Base-by-base conservation (phyloP, 1,284 basidiomycete genomes). In the Malassezia equina region DNA sequence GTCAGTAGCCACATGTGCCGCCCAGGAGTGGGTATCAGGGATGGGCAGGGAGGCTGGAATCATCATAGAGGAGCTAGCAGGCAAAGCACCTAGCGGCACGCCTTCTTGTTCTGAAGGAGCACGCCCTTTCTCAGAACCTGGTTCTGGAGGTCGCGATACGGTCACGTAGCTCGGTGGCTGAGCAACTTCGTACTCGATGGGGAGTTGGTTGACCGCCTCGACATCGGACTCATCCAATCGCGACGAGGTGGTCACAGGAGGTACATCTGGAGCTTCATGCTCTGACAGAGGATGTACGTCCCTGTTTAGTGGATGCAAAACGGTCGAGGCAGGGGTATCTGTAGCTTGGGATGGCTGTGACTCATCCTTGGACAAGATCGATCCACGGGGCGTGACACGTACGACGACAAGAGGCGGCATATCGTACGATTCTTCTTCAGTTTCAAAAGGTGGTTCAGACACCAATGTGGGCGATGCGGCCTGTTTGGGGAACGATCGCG, bases 1-100 rank as follows among this genome's bases (percentile, higher is more conserved):
- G 46, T 57, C 55, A 1, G 55, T 57, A 13, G 55, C 49, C 25
- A 57, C 24, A 24, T 57, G 55, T 15, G 53, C 53, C 17, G 40
- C 24, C 27, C 36, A 36, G 2, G 46, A 13, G 15, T 19, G 21
- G 23, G 46, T 25, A 36, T 48, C 41, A 21, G 23, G 24, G 24
- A 13, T 27, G n/a, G 24, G 2, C 3, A 12, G 5, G 3, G 36
- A 39, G 17, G 11, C 12, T 19, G 36, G 19, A 4, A 19, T 21
- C 7, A 19, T 8, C 15, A 9, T 8, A 19, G 12, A 23, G 36
- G 36, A 9, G 11, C 15, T 19, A 7, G 7, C 3, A 4, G 41
- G 24, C 15, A 24, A 43, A 9, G 21, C 8, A 24, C 21, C 3
- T 23, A 15, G 5, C 13, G 8, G 41, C 13, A 12, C 21, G n/a